Evolutionary conservation across 2,329 filamentous ascomycete genomes (phyloP), one percentile per base, ranked within the genome.

Genomic region (Trichophyton simii): DNA sequence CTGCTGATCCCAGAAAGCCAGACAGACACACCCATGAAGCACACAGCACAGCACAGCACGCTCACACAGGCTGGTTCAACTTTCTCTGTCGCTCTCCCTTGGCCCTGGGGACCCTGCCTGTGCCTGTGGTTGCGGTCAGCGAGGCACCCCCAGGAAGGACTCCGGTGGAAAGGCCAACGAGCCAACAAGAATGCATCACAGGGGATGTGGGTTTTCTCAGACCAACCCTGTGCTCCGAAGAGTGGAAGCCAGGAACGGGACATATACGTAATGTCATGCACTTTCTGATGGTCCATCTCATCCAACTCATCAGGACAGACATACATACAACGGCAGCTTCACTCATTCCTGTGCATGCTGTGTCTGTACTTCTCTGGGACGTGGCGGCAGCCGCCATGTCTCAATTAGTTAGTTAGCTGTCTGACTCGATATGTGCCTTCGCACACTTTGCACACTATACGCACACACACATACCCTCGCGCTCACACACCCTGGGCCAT

Each of bases 121-220:
- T 31, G 20, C 55, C 55, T 20, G 31, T 41, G 55, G 55, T 58
- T 58, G 55, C 55, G 55, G 55, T 58, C 55, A 58, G 20, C 55
- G 55, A 58, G 55, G 31, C 55, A 58, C 55, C 55, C 38, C 22
- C 55, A 9, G 38, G 9, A 7, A 38, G 11, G 34, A 13, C 34
- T 31, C 31, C 34, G 25, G 25, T 9, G 11, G 34, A 38, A 31
- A 8, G 15, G 28, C 22, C 50, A 31, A 22, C 22, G 50, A 54
- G 22, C 50, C 50, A 54, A 54, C 50, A 22, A 54, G 50, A 54
- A 31, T 54, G 50, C 50, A n/a, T 54, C 4, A 25, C 50, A 54
- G 28, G 50, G 50, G 13, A 20, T 48, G 44, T 48, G 44, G 44
- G 9, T 18, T 11, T 48, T 48, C 44, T 20, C n/a, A 20, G n/a